Evolutionary conservation across 192 early-diverging fungal species (phyloP).

Genomic region (Helicostylum pulchrum): DNA sequence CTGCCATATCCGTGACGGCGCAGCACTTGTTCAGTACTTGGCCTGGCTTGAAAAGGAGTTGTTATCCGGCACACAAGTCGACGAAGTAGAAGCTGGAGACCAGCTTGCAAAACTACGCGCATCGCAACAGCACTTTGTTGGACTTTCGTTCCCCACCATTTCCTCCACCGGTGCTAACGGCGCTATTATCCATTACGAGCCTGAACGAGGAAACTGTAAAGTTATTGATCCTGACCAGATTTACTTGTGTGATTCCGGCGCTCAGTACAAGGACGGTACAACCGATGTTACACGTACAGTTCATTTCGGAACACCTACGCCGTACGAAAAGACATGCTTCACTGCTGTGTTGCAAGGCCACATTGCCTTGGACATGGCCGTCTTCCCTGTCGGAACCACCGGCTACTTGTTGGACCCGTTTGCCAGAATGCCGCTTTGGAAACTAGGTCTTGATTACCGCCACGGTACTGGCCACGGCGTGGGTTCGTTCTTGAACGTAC

Average conservation of each 20-base stretch:
- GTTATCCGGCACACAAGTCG: slow-evolving; percentile 56
- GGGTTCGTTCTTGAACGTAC: slow-evolving; percentile 90
- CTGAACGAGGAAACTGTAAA: slow-evolving; percentile 74
- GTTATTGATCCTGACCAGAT: slow-evolving; percentile 69
- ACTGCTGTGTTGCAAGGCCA: slow-evolving; percentile 99
- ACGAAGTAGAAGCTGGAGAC: slow-evolving; percentile 83
- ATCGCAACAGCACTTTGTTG: slow-evolving; percentile 77
- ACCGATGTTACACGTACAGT: slow-evolving; percentile 93
- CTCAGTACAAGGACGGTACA: slow-evolving; percentile 93
- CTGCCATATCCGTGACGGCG: slow-evolving; percentile 86
- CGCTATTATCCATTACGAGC: slow-evolving; percentile 96
- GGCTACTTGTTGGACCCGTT: slow-evolving; percentile 85
- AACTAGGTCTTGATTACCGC: slow-evolving; percentile 90
- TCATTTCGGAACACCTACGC: slow-evolving; percentile 86
- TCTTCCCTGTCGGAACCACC: slow-evolving; percentile 84
- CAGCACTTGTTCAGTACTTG: slow-evolving; percentile 83
- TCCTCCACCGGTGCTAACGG: slow-evolving; percentile 93
- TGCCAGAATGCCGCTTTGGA: slow-evolving; percentile 83
- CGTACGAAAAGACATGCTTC: slow-evolving; percentile 83
- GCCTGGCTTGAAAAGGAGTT: slow-evolving; percentile 95
- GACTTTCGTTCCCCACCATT: slow-evolving; percentile 94
- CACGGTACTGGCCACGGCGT: slow-evolving; percentile 99
- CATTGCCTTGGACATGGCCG: slow-evolving; percentile 82
- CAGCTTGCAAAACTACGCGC: slow-evolving; percentile 73
- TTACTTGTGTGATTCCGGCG: slow-evolving; percentile 95